Evolutionary conservation across 345 rosid species (phyloP), one percentile per base, ranked within the genome.

Genomic region (Sonneratia caseolaris): DNA sequence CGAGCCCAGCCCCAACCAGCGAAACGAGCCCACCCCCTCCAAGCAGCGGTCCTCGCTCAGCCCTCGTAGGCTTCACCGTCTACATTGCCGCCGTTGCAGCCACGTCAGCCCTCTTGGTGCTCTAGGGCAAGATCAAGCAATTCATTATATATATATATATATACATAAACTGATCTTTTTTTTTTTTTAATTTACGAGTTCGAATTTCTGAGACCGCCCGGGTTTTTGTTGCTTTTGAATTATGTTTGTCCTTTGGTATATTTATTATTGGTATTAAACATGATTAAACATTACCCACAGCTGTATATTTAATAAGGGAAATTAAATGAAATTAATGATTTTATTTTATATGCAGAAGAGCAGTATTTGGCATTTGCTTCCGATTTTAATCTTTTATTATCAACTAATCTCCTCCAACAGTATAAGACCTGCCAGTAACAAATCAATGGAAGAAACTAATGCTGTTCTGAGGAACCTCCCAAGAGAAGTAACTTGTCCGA

Each of bases 1-100:
- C 96, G 35, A 74, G 87, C 68, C 86, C 90, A 24, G 76, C 92
- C 75, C 89, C 96, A 0, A 19, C 72, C 9, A 68, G 69, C 3
- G 70, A 66, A 49, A 38, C 73, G 7, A 45, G 36, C 37, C 66
- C 68, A 0, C 15, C 64, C 2, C 66, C 83, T 1, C 72, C 76
- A 12, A 88, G 40, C 64, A 82, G 86, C 43, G 87, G 89, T 59
- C 75, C 86, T 55, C 66, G 6, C 6, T 75, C 83, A 3, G 64
- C 73, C 22, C 45, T 77, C 59, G 68, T 73, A 45, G 70, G 83
- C 67, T 71, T 79, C 51, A 3, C 47, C 11, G 78, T 78, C 76
- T 78, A 75, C 2, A 66, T 82, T 40, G 84, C 82, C 7, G 55
- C 62, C 6, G 37, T 66, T 49, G 27, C 18, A 27, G 51, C 43